These are phyloP conservation scores for Apiotrichum gamsii DNA, from an alignment of 1,284 basidiomycete genomes.

Conservation along the genomic window DNA sequence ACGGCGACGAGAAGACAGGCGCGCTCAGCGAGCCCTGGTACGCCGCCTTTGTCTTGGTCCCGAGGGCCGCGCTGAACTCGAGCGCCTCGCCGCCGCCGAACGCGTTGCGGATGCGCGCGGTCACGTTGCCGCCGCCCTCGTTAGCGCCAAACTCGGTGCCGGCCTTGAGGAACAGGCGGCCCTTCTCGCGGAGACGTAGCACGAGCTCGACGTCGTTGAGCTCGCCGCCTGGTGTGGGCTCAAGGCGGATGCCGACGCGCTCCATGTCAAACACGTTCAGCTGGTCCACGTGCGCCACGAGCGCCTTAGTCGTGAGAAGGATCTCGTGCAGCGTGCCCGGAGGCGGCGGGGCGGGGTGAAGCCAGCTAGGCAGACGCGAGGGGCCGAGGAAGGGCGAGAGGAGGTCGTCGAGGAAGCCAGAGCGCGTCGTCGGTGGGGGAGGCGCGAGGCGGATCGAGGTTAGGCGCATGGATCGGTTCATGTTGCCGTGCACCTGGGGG, in stretches of 20 bases:
- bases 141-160: conserved; percentile 90
- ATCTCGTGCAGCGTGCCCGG: conserved; percentile 58
- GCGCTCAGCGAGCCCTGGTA: conserved; percentile 52
- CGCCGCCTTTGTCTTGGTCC: conserved; percentile 79
- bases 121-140: conserved; percentile 79
- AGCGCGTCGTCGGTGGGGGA: conserved; percentile 60
- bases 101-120: conserved; percentile 73
- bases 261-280: conserved; percentile 74
- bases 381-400: conserved; percentile 59
- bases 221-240: conserved; percentile 58
- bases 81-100: conserved; percentile 88
- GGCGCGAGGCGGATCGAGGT: conserved; percentile 75
- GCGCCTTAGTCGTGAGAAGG: conserved; percentile 59
- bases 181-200: conserved; percentile 68
- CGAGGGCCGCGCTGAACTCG: conserved; percentile 74
- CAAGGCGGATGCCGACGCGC: conserved; percentile 54
- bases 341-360: conserved; percentile 39
- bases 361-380: conserved; percentile 28
- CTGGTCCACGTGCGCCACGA: conserved; percentile 59
- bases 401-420: conserved; percentile 70
- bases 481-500: conserved; percentile 59
- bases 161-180: conserved; percentile 73
- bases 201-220: conserved; percentile 78
- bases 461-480: conserved; percentile 58
- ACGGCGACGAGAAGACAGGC: conserved; percentile 43